phyloP scores from a whole-genome alignment of 768 basidiomycete species.

The Daedalea quercina region DNA sequence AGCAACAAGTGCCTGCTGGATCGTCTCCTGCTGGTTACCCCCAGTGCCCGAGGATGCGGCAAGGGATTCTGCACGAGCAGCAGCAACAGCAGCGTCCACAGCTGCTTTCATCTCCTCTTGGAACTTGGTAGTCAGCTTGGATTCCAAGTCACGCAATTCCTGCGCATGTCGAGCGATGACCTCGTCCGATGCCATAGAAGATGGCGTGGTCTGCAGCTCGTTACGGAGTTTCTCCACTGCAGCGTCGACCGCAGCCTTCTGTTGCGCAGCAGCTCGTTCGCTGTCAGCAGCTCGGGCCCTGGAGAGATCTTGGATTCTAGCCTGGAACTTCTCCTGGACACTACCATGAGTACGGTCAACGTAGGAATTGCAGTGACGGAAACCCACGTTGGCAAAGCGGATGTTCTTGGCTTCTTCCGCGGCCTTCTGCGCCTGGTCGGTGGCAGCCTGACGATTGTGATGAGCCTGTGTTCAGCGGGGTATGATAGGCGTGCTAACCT shows the following conservation, averaged over 20 bases:
- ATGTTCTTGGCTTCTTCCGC: slow-evolving; percentile 18
- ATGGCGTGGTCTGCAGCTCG: slow-evolving; percentile 30
- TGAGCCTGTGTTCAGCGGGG: not conserved
- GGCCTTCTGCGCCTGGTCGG: slow-evolving; percentile 17
- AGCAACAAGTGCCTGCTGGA: slow-evolving; percentile 41
- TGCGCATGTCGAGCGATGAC: slow-evolving; percentile 47
- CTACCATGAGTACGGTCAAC: not conserved
- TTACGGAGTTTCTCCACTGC: slow-evolving; percentile 51
- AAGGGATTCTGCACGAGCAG: slow-evolving; percentile 29
- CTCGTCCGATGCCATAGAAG: slow-evolving; percentile 30
- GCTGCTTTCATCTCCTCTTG: slow-evolving; percentile 47
- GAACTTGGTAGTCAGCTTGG: slow-evolving; percentile 46
- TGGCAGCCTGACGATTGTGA: slow-evolving; percentile 11
- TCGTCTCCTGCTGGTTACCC: slow-evolving; percentile 38
- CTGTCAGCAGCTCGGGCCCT: slow-evolving; percentile 43
- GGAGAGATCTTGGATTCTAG: slow-evolving; percentile 44
- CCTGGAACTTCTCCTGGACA: slow-evolving; percentile 55
- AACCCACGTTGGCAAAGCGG: slow-evolving; percentile 17
- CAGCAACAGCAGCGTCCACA: slow-evolving; percentile 38
- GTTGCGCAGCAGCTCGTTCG: slow-evolving; percentile 34
- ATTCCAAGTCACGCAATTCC: slow-evolving; percentile 51
- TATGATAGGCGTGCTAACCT: slow-evolving; percentile 30
- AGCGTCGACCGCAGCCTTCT: slow-evolving; percentile 44
- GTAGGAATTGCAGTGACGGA: not conserved
- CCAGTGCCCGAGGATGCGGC: slow-evolving; percentile 16